A percentile compares a stretch with the other conserved stretches of the same genome.
Conservation (phyloP, 2,329 filamentous ascomycete species). For the Pseudogymnoascus pannorum region DNA sequence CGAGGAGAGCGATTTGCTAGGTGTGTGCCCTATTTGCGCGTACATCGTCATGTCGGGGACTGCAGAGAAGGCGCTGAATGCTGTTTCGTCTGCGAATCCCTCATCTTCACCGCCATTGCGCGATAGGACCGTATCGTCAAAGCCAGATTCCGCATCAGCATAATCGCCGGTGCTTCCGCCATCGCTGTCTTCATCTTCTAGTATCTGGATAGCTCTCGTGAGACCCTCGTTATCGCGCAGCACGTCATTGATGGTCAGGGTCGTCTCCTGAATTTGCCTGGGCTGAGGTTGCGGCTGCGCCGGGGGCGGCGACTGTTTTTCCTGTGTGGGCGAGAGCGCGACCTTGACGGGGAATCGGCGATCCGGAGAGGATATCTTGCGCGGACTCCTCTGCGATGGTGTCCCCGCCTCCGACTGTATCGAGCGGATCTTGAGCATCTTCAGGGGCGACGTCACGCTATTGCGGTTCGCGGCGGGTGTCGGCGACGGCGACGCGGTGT, state of each 20-base stretch:
- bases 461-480: conserved; percentile 24
- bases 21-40: conserved; percentile 62
- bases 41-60: conserved; percentile 83
- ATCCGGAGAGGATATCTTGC: conserved; percentile 42
- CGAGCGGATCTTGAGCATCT: conserved; percentile 26
- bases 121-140: conserved; percentile 24
- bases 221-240: conserved; percentile 49
- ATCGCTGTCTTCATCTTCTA: conserved; percentile 42
- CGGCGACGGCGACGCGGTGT: conserved; percentile 18
- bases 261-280: conserved; percentile 15
- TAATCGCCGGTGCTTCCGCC: conserved; percentile 22
- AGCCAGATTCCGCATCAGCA: conserved; percentile 23
- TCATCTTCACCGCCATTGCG: conserved; percentile 29
- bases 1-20: conserved; percentile 42
- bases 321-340: conserved; percentile 18
- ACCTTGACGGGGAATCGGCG: conserved; percentile 57
- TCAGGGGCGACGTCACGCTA: conserved; percentile 19
- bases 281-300: conserved; percentile 10
- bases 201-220: conserved; percentile 53
- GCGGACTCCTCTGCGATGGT: conserved; percentile 33
- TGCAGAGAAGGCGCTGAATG: conserved; percentile 77
- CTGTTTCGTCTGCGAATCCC: conserved; percentile 29
- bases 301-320: conserved; percentile 15
- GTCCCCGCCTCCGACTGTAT: conserved; percentile 20
- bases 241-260: conserved; percentile 40